phyloP scores from a whole-genome alignment of 2,329 filamentous ascomycete species.

The Xylariaceae sp. region DNA sequence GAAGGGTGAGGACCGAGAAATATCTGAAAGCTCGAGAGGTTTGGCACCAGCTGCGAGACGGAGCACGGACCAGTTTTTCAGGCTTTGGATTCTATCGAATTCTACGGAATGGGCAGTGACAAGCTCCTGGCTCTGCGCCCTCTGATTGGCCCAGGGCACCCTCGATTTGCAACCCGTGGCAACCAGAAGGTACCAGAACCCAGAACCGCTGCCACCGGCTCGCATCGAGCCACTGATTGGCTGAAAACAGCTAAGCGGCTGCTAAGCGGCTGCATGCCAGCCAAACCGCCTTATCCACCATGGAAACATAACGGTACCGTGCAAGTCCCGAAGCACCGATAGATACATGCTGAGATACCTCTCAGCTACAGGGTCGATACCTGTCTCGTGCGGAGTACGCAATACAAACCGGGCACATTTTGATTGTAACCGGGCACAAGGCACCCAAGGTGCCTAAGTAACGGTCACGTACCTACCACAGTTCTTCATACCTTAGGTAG shows the following conservation, averaged over 20 bases:
- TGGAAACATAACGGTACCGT: not conserved
- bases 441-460: too few species aligned
- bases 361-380: too few species aligned
- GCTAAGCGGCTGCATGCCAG: conserved; percentile 15
- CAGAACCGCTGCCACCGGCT: conserved; percentile 10
- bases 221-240: conserved; percentile 23
- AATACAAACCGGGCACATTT: too few species aligned
- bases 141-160: conserved; percentile 22
- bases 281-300: not conserved
- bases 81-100: conserved; percentile 31
- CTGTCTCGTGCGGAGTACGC: too few species aligned
- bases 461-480: too few species aligned
- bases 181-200: conserved; percentile 24
- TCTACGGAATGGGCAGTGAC: conserved; percentile 27
- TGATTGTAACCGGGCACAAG: too few species aligned
- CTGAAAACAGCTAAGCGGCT: conserved; percentile 22
- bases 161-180: conserved; percentile 18
- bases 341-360: too few species aligned
- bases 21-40: conserved; percentile 16
- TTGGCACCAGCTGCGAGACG: conserved; percentile 12
- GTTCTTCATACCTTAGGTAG: too few species aligned
- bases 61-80: conserved; percentile 28
- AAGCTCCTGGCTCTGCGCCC: conserved; percentile 11
- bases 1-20: conserved; percentile 21
- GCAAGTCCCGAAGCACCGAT: not conserved